Conservation (phyloP, 495 filamentous ascomycete species). For the Penicillium lividum region DNA sequence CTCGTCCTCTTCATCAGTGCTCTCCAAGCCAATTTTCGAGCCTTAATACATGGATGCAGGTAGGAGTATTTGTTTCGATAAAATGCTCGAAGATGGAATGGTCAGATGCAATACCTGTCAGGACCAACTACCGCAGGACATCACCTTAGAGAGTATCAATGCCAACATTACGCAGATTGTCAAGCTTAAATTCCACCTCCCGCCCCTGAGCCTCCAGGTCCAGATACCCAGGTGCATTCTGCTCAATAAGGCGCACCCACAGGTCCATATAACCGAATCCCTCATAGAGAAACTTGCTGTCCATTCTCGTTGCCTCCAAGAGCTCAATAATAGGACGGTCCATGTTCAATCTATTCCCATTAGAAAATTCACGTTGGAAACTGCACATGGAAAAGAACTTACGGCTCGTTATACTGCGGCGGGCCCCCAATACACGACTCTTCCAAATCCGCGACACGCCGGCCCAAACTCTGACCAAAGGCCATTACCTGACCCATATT, state of each 20-base stretch:
- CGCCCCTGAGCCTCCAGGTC: slow-evolving; percentile 12
- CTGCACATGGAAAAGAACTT: neutral
- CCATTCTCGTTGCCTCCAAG: slow-evolving; percentile 10
- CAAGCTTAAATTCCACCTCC: slow-evolving; percentile 12
- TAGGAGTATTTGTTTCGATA: too few species aligned
- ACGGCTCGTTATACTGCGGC: slow-evolving; percentile 16
- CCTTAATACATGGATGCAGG: too few species aligned
- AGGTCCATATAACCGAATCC: slow-evolving; percentile 10
- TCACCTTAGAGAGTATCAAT: neutral
- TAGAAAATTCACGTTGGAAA: neutral
- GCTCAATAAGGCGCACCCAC: slow-evolving; percentile 14
- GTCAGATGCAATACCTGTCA: too few species aligned
- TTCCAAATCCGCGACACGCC: slow-evolving; percentile 2
- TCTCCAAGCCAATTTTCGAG: too few species aligned
- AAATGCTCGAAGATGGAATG: too few species aligned
- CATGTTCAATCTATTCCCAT: slow-evolving; percentile 10
- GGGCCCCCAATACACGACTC: neutral
- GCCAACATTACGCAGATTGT: neutral
- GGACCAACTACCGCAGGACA: too few species aligned
- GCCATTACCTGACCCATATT: slow-evolving; percentile 10
- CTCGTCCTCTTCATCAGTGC: too few species aligned
- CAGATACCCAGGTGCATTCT: slow-evolving; percentile 15
- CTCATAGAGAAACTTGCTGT: slow-evolving; percentile 10
- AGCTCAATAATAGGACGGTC: slow-evolving; percentile 15
- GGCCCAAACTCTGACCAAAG: slow-evolving; percentile 8